phyloP scores from a whole-genome alignment of 352 stramenopile genomes.

The Thalassiosira allenii region DNA sequence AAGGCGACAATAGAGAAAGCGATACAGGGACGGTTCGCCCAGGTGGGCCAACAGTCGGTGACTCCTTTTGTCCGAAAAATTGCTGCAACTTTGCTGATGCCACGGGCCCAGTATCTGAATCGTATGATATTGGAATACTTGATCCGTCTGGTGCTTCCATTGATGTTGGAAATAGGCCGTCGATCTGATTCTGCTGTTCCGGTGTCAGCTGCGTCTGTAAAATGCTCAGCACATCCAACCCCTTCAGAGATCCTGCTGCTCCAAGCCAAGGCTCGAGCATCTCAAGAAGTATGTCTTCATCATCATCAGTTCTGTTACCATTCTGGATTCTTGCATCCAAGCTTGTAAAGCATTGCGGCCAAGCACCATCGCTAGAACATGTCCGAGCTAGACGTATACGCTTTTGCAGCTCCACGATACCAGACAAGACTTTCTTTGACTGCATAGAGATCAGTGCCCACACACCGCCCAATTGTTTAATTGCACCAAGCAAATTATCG shows the following conservation, averaged over 20 bases:
- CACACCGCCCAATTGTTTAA: constrained; percentile 62
- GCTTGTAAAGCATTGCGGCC: constrained; percentile 57
- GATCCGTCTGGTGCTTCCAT: constrained; percentile 73
- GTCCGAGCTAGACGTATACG: constrained; percentile 50
- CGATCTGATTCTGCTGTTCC: constrained; percentile 47
- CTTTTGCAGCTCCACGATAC: constrained; percentile 54
- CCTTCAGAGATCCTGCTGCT: constrained; percentile 59
- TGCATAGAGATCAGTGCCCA: constrained; percentile 54
- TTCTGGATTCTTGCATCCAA: constrained; percentile 52
- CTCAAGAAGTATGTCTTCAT: constrained; percentile 47
- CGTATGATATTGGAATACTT: constrained; percentile 62
- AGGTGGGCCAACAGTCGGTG: constrained; percentile 52
- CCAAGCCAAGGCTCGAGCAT: constrained; percentile 72
- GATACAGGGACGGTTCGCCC: constrained; percentile 49
- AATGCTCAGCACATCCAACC: constrained; percentile 66
- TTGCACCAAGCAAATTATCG: constrained; percentile 59
- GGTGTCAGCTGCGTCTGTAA: constrained; percentile 36
- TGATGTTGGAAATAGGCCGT: constrained; percentile 53
- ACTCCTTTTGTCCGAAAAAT: constrained; percentile 70
- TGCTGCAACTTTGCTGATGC: constrained; percentile 78
- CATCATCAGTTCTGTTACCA: constrained; percentile 26
- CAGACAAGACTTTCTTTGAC: constrained; percentile 42
- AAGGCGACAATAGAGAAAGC: constrained; percentile 65
- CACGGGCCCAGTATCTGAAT: constrained; percentile 40
- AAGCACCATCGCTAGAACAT: constrained; percentile 39